Percentiles rank a stretch among this genome's conserved stretches.
Conservation (phyloP, 192 early-diverging fungal genomes). For the Coemansia sp. region DNA sequence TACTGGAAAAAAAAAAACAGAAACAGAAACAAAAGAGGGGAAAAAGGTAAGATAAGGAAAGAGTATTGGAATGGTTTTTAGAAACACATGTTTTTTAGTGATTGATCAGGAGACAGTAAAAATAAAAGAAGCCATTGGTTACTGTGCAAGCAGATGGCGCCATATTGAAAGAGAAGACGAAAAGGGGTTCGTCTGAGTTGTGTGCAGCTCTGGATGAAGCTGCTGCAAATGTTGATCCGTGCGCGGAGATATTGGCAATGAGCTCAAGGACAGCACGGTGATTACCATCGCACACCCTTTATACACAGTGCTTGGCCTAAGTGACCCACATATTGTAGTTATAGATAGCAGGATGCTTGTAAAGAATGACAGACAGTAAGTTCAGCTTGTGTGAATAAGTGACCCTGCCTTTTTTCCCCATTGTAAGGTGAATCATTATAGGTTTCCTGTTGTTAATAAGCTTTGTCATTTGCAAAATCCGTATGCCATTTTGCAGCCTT, state of each 20-base stretch:
- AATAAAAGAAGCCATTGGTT: too few species aligned
- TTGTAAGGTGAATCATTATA: too few species aligned
- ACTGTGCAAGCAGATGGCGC: too few species aligned
- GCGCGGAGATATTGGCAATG: slow-evolving; percentile 57
- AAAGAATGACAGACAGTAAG: background rate
- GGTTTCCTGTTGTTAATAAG: too few species aligned
- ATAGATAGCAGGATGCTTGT: slow-evolving; percentile 31
- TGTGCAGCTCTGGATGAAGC: slow-evolving; percentile 69
- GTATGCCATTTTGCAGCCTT: too few species aligned
- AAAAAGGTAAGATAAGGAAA: background rate
- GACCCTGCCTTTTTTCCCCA: too few species aligned
- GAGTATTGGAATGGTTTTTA: background rate
- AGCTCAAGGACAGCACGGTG: slow-evolving; percentile 57
- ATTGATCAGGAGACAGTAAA: too few species aligned
- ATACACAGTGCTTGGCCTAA: slow-evolving; percentile 39
- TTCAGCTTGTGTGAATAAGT: slow-evolving; percentile 22
- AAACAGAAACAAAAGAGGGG: background rate
- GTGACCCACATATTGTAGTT: slow-evolving; percentile 61
- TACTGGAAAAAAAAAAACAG: too few species aligned
- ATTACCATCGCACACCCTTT: slow-evolving; percentile 67
- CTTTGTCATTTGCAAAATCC: too few species aligned
- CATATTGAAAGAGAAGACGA: too few species aligned
- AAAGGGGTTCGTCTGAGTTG: slow-evolving; percentile 44
- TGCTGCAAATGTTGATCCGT: slow-evolving; percentile 55
- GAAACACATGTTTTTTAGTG: too few species aligned